Conservation (phyloP, 2,329 filamentous ascomycete genomes). For the Colletotrichum sp. region DNA sequence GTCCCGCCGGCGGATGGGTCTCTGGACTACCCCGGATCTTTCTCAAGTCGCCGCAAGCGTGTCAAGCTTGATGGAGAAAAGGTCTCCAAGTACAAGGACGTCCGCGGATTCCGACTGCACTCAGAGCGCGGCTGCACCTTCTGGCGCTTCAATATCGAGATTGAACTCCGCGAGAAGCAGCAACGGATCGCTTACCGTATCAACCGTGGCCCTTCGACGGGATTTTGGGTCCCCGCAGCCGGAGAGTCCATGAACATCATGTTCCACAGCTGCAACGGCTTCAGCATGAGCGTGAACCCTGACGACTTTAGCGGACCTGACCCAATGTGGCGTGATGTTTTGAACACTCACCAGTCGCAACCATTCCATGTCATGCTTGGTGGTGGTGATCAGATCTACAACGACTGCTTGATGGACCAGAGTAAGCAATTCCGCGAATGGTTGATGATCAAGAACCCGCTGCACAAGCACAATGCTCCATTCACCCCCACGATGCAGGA, state of each 20-base stretch:
- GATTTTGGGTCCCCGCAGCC: conserved; percentile 91
- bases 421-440: conserved; percentile 82
- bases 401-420: conserved; percentile 80
- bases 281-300: conserved; percentile 79
- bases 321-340: conserved; percentile 93
- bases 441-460: conserved; percentile 79
- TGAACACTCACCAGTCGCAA: conserved; percentile 87
- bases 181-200: conserved; percentile 94
- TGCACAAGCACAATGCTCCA: conserved; percentile 78
- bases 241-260: conserved; percentile 96
- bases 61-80: conserved; percentile 77
- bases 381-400: conserved; percentile 96
- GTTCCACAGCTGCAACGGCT: conserved; percentile 98
- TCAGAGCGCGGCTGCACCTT: conserved; percentile 89
- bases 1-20: conserved; percentile 43
- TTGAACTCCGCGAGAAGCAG: conserved; percentile 80
- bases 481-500: conserved; percentile 85
- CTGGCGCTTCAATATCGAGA: conserved; percentile 95
- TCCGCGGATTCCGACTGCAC: conserved; percentile 82
- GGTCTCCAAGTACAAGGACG: conserved; percentile 79
- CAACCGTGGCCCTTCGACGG: conserved; percentile 85
- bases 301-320: conserved; percentile 89
- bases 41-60: conserved; percentile 57
- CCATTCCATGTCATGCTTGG: conserved; percentile 99
- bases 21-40: conserved; percentile 56